These are phyloP conservation scores for Alternaria gaisen DNA, from an alignment of 2,329 filamentous ascomycete species.

Conservation along the genomic window DNA sequence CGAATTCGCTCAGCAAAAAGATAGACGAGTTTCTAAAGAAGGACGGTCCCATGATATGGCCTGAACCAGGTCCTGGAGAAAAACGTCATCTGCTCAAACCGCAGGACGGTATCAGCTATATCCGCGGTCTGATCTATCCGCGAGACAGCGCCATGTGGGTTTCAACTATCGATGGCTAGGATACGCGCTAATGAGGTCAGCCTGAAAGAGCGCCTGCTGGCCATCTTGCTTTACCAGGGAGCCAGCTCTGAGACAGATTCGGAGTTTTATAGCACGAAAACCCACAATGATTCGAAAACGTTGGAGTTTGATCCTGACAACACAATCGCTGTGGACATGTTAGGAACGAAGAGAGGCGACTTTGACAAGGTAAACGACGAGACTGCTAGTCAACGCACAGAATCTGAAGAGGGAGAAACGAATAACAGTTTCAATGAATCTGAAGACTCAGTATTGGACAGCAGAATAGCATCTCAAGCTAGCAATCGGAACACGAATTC, in stretches of 20 bases:
- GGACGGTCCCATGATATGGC: conserved; percentile 27
- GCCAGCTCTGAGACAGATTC: neutral
- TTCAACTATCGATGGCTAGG: neutral
- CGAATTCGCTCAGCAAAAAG: conserved; percentile 21
- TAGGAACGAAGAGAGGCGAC: neutral
- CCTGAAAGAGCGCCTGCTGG: conserved; percentile 14
- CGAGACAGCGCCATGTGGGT: conserved; percentile 15
- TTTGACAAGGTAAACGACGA: neutral
- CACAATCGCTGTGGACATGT: neutral
- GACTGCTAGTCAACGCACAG: neutral
- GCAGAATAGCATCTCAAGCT: neutral
- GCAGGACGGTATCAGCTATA: conserved; percentile 13
- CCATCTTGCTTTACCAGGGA: conserved; percentile 1
- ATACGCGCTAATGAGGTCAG: neutral
- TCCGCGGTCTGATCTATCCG: conserved; percentile 23
- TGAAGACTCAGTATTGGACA: neutral
- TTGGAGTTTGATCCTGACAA: neutral
- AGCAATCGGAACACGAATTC: neutral
- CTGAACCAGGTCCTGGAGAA: conserved; percentile 7
- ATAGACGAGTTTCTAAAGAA: conserved; percentile 17
- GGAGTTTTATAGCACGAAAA: neutral
- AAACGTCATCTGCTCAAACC: conserved; percentile 21
- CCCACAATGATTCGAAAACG: no score
- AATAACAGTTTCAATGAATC: neutral
- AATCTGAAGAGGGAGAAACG: neutral